phyloP scores from a whole-genome alignment of 2,329 filamentous ascomycete species.

The Colletotrichum aenigma region DNA sequence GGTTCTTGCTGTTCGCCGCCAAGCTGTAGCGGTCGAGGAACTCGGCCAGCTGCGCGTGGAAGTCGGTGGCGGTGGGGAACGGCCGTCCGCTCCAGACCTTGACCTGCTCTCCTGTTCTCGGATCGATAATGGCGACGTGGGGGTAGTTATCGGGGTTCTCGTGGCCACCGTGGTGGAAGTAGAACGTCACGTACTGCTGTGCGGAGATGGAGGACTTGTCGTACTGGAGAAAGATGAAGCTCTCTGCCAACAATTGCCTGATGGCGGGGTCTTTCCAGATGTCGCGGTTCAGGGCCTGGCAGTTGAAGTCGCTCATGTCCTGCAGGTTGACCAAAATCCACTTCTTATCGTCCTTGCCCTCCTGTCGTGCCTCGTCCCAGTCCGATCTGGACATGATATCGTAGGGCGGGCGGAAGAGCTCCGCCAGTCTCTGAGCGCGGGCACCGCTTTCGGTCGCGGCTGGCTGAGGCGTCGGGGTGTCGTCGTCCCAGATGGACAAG shows the following conservation, averaged over 20 bases:
- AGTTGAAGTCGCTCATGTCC: conserved; percentile 91
- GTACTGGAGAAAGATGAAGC: conserved; percentile 96
- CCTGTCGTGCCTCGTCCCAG: conserved; percentile 83
- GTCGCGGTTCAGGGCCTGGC: conserved; percentile 91
- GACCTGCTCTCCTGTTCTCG: conserved; percentile 93
- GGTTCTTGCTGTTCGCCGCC: conserved; percentile 87
- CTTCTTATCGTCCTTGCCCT: conserved; percentile 87
- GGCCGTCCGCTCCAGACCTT: conserved; percentile 92
- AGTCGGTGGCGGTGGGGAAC: conserved; percentile 77
- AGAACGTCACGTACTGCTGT: conserved; percentile 85
- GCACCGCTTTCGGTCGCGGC: conserved; percentile 52
- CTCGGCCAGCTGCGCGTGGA: conserved; percentile 89
- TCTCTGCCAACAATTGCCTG: conserved; percentile 80
- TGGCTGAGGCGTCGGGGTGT: conserved; percentile 12
- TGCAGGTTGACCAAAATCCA: conserved; percentile 98
- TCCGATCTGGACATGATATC: conserved; percentile 80
- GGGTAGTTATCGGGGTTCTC: conserved; percentile 91
- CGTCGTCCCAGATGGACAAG: conserved; percentile 42
- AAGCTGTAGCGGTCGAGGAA: conserved; percentile 98
- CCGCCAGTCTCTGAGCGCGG: conserved; percentile 81
- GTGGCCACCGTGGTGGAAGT: conserved; percentile 73
- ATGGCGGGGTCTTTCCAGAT: conserved; percentile 91
- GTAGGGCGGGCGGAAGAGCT: conserved; percentile 91
- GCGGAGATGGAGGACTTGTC: conserved; percentile 82
- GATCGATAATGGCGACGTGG: conserved; percentile 94